Evolutionary conservation across 768 basidiomycete species (phyloP), one percentile per base, ranked within the genome.

Genomic region (Gautieria morchelliformis): DNA sequence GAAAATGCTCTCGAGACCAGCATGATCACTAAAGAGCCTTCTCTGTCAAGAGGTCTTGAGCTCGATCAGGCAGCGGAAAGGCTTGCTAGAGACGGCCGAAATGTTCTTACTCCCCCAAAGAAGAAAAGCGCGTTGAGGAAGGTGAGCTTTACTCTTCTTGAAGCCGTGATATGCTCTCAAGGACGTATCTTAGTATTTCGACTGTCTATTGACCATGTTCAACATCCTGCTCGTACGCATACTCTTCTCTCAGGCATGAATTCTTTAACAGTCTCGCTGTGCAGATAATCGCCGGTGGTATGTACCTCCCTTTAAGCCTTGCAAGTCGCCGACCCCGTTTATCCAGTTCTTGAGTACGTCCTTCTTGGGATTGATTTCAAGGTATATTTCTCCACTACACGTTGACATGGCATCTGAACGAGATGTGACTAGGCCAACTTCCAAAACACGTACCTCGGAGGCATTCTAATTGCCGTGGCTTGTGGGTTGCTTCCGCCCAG

Each of bases 401-500:
- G 20, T 14, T 56, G 46, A 55, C 35, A 37, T 27, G 24, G 55
- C n/a, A 24, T 41, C 19, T 50, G 45, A 53, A 20, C 30, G 19
- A 22, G 32, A 39, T 32, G 20, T 44, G 60, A 4, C 56, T 57
- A 84, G 79, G 71, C 68, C 49, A 85, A 82, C 69, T 81, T 83
- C 61, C 71, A 73, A 61, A 85, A 85, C 63, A 82, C 82, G 0
- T 86, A 86, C 68, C 78, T 86, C 11, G 83, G 84, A 32, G 84
- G 78, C 30, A 85, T 85, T 65, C 72, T 85, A 58, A 84, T 85
- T 53, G 72, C 71, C 20, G 83, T 85, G 20, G 83, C 84, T 15
- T 83, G 59, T 62, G 41, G 19, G 60, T 33, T 55, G 11, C 14
- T 37, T 45, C 44, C 19, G 27, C 33, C 27, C 8, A 4, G 41